These are phyloP conservation scores for Mortierella sp. DNA, from an alignment of 371 early-diverging fungal genomes.

Conservation along the genomic window DNA sequence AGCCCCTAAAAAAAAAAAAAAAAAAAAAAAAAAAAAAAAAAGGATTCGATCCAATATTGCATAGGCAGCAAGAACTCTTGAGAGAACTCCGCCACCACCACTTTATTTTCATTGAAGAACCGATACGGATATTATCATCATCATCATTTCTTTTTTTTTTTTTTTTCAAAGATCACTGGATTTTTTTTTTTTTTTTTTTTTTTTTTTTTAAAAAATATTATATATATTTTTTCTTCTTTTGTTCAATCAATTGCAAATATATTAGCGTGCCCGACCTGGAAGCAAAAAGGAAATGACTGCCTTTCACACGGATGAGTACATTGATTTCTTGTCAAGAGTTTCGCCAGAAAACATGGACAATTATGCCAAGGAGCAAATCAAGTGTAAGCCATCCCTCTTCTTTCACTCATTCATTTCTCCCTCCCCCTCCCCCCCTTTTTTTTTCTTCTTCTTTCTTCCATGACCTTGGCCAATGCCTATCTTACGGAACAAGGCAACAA, in stretches of 20 bases:
- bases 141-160: no score
- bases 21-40: background rate
- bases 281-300: constrained; percentile 95
- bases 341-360: constrained; percentile 93
- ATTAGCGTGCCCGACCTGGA: constrained; percentile 87
- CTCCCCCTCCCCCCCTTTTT: background rate
- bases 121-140: no score
- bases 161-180: background rate
- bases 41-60: no score
- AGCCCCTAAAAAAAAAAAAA: no score
- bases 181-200: background rate
- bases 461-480: no score
- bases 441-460: background rate
- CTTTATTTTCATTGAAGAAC: background rate
- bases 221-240: no score
- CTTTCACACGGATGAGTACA: constrained; percentile 99
- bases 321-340: constrained; percentile 96
- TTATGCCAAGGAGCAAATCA: constrained; percentile 81
- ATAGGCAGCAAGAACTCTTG: background rate
- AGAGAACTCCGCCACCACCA: background rate
- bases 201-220: no score
- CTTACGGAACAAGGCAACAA: no score
- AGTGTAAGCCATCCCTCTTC: constrained; percentile 66
- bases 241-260: background rate
- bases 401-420: background rate